A percentile compares a stretch with the other conserved stretches of the same genome.
Evolutionary conservation across 192 early-diverging fungal genomes (phyloP).

Genomic region (Spinellus fusiger): DNA sequence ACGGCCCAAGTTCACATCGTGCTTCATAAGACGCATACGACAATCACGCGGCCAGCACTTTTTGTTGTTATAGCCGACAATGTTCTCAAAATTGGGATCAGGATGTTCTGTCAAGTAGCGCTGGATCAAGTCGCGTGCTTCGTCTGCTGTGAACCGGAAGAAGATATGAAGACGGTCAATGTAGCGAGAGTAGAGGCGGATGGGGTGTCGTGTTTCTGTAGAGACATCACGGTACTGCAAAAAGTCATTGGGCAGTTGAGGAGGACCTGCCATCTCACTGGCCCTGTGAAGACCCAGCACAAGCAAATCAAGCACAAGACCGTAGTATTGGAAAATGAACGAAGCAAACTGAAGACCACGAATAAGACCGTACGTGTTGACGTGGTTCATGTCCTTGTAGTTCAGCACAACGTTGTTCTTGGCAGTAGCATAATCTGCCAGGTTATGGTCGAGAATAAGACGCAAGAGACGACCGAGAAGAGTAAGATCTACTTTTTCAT

Average conservation of each 20-base stretch:
- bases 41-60: constrained; percentile 99
- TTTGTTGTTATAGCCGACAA: constrained; percentile 98
- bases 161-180: constrained; percentile 92
- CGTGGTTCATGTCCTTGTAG: constrained; percentile 99
- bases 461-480: constrained; percentile 89
- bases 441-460: constrained; percentile 96
- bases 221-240: constrained; percentile 89
- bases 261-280: constrained; percentile 94
- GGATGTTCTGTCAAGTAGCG: constrained; percentile 97
- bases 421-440: constrained; percentile 99
- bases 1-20: constrained; percentile 95
- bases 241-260: constrained; percentile 91
- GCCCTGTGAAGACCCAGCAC: constrained; percentile 92
- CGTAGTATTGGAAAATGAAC: constrained; percentile 99
- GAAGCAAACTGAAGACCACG: constrained; percentile 96
- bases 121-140: constrained; percentile 92
- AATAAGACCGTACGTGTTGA: constrained; percentile 94
- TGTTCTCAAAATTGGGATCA: constrained; percentile 97
- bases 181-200: constrained; percentile 93
- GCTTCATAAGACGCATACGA: constrained; percentile 98
- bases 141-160: constrained; percentile 90
- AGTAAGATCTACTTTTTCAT: constrained; percentile 97
- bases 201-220: constrained; percentile 93
- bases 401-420: constrained; percentile 98
- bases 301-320: constrained; percentile 90